These are phyloP conservation scores for Fonsecaea pugnacius DNA, from an alignment of 2,329 filamentous ascomycete species.

Conservation along the genomic window DNA sequence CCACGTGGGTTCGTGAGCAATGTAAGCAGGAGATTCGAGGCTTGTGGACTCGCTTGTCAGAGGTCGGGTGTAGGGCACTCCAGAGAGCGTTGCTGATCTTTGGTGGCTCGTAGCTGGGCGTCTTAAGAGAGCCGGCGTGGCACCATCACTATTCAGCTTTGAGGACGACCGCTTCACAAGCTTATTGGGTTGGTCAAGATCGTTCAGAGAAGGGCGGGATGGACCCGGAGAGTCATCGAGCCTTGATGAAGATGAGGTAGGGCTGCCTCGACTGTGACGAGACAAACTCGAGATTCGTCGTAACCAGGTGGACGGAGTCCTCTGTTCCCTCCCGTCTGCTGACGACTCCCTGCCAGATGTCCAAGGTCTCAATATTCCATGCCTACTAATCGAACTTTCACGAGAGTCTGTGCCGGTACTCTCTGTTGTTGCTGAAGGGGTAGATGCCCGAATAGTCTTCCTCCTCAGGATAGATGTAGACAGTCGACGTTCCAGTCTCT, in stretches of 20 bases:
- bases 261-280: conserved; percentile 24
- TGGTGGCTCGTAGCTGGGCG: conserved; percentile 68
- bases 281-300: conserved; percentile 36
- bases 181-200: conserved; percentile 59
- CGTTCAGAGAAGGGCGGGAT: conserved; percentile 24
- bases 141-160: conserved; percentile 50
- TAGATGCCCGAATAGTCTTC: conserved; percentile 21
- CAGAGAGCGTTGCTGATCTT: conserved; percentile 57
- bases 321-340: conserved; percentile 30
- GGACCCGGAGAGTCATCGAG: conserved; percentile 24
- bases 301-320: conserved; percentile 34
- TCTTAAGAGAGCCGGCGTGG: conserved; percentile 56
- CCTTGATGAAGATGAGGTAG: conserved; percentile 40
- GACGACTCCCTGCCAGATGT: conserved; percentile 32
- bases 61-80: conserved; percentile 29
- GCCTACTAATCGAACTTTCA: conserved; percentile 35
- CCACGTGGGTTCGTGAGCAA: conserved; percentile 39
- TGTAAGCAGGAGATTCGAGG: conserved; percentile 17
- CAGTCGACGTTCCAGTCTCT: conserved; percentile 28
- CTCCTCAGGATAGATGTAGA: conserved; percentile 30
- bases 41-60: conserved; percentile 25
- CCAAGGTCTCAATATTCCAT: conserved; percentile 32
- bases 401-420: conserved; percentile 31
- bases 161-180: conserved; percentile 66
- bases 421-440: conserved; percentile 23